Percentiles rank a stretch among this genome's conserved stretches.
These are phyloP conservation scores for Geotrichum histeridarum DNA, from an alignment of 1,139 yeast species.

Conservation along the genomic window DNA sequence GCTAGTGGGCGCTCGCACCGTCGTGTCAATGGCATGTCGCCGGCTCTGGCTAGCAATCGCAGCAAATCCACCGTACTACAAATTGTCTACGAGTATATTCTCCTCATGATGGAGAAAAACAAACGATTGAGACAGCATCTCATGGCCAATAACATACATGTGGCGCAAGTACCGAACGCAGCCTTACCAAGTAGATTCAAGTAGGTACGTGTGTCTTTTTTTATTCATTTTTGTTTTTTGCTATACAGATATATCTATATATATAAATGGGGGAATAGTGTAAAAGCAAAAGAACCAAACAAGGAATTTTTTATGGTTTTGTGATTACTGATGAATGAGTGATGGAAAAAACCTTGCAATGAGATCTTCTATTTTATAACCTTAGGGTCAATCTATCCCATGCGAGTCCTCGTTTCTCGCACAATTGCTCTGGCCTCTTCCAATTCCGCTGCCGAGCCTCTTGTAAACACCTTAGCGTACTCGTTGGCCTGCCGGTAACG, in stretches of 20 bases:
- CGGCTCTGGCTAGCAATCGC: conserved; percentile 33
- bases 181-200: too few relatives aligned
- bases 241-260: too few relatives aligned
- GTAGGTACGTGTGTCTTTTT: not conserved
- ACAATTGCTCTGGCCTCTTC: conserved; percentile 87
- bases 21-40: not conserved
- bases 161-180: too few relatives aligned
- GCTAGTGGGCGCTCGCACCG: conserved; percentile 13
- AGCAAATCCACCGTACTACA: conserved; percentile 30
- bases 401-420: conserved; percentile 44
- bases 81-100: conserved; percentile 33
- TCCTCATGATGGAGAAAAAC: conserved; percentile 27
- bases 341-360: not conserved
- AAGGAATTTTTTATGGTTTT: not conserved
- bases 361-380: not conserved
- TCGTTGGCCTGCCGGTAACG: conserved; percentile 67
- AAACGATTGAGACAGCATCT: not conserved
- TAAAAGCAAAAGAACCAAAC: not conserved
- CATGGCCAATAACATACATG: not conserved
- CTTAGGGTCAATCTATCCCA: not conserved
- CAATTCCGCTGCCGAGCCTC: conserved; percentile 76
- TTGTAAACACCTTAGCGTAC: conserved; percentile 67
- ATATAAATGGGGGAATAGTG: not conserved
- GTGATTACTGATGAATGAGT: too few relatives aligned
- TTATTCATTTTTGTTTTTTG: not conserved